These are phyloP conservation scores for Schizochytrium sp. DNA, from an alignment of 108 stramenopile species.

Conservation along the genomic window DNA sequence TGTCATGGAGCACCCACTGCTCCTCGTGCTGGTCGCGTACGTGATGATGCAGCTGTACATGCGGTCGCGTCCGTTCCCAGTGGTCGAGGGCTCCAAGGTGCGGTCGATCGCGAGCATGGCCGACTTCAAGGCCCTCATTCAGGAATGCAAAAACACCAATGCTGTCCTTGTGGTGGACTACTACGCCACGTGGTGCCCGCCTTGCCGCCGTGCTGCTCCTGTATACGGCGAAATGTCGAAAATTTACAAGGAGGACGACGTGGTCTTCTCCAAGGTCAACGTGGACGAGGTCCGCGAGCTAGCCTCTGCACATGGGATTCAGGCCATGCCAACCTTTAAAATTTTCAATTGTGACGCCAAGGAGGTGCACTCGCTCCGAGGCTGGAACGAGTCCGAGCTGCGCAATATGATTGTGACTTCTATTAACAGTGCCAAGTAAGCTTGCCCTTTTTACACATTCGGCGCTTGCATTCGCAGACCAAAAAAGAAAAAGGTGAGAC, in stretches of 20 bases:
- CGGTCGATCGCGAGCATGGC: background rate
- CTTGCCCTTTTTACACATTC: too few species aligned
- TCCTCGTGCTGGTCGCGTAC: background rate
- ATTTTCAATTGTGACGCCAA: background rate
- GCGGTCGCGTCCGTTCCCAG: background rate
- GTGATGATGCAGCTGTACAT: background rate
- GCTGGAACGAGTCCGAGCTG: slow-evolving; percentile 1
- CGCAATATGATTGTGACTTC: background rate
- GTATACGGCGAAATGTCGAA: background rate
- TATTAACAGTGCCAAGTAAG: background rate
- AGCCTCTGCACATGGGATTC: background rate
- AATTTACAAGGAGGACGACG: slow-evolving; percentile 20
- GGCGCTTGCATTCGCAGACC: too few species aligned
- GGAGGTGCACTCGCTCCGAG: background rate
- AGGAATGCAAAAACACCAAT: background rate
- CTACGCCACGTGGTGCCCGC: slow-evolving; percentile 29
- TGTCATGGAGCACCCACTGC: background rate
- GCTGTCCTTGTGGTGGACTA: background rate
- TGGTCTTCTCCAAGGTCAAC: slow-evolving; percentile 16
- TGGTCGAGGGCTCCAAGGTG: background rate
- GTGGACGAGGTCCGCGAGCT: slow-evolving; percentile 11
- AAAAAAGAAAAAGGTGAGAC: too few species aligned
- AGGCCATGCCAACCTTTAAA: slow-evolving; percentile 30
- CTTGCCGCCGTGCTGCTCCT: background rate
- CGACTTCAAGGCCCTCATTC: slow-evolving; percentile 3